A percentile compares a stretch with the other conserved stretches of the same genome.
Conservation (phyloP, 2,329 filamentous ascomycete species). For the Alternaria triticina region DNA sequence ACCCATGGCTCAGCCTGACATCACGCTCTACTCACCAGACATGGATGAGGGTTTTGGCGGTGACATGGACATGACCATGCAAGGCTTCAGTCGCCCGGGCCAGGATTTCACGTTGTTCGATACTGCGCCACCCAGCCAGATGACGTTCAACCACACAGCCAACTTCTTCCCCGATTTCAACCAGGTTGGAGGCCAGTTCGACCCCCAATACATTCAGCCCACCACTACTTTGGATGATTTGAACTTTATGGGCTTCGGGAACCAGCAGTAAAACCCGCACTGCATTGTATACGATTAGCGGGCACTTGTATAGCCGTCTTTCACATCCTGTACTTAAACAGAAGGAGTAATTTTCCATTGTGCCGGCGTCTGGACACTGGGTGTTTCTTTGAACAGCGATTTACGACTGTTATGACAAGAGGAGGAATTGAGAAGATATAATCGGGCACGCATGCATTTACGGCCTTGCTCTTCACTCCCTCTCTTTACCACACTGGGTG, state of each 20-base stretch:
- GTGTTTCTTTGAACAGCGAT: constrained; percentile 20
- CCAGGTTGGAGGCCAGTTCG: constrained; percentile 49
- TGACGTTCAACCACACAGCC: constrained; percentile 32
- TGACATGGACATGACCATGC: constrained; percentile 47
- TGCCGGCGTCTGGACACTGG: constrained; percentile 22
- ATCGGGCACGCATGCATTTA: constrained; percentile 20
- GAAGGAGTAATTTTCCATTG: constrained; percentile 5
- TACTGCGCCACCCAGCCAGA: constrained; percentile 27
- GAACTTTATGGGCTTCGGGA: constrained; percentile 26
- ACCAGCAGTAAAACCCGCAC: constrained; percentile 27
- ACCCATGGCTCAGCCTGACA: constrained; percentile 70
- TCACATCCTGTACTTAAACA: constrained; percentile 18
- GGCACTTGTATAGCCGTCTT: constrained; percentile 31
- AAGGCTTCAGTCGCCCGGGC: constrained; percentile 38
- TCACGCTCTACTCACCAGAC: constrained; percentile 72
- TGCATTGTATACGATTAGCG: constrained; percentile 25
- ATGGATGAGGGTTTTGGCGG: constrained; percentile 68
- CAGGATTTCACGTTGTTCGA: constrained; percentile 70
- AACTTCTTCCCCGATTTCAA: constrained; percentile 50
- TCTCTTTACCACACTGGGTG: constrained; percentile 23
- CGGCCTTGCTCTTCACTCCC: constrained; percentile 12
- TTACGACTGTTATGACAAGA: constrained; percentile 21
- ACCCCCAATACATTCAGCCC: constrained; percentile 36
- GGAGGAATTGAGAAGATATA: constrained; percentile 15
- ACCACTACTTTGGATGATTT: constrained; percentile 43